phyloP scores from a whole-genome alignment of 176 grass and related monocot genomes.

The Eremochloa ophiuroides region DNA sequence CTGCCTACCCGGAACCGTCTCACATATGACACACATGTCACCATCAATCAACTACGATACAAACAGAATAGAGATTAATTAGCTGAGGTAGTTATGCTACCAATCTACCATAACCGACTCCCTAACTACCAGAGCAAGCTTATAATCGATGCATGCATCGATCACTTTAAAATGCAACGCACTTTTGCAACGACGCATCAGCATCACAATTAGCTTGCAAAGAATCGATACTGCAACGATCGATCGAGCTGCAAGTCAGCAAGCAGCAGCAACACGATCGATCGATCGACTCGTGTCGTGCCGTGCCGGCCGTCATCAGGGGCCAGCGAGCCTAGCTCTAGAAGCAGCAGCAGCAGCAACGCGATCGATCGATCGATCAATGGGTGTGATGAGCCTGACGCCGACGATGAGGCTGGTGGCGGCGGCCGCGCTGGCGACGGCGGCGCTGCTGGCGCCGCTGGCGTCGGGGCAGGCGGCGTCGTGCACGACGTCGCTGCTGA shows the following conservation, averaged over 20 bases:
- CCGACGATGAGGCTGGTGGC: not conserved
- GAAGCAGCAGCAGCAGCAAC: too few relatives aligned
- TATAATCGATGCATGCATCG: not conserved
- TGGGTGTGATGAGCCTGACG: not conserved
- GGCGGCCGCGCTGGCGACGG: not conserved
- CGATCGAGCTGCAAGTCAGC: not conserved
- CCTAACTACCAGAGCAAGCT: constrained; percentile 29
- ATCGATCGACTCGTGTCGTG: not conserved
- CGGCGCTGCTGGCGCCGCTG: not conserved
- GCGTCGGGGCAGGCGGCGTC: constrained; percentile 51
- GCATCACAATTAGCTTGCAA: not conserved
- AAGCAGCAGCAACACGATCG: too few relatives aligned
- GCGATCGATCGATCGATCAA: not conserved
- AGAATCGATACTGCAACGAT: not conserved
- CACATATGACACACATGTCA: too few relatives aligned
- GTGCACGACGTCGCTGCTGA: constrained; percentile 57
- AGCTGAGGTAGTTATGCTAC: constrained; percentile 40
- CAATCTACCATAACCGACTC: constrained; percentile 26
- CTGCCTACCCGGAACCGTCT: not conserved
- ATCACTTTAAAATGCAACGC: not conserved
- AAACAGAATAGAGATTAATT: not conserved
- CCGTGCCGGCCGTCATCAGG: too few relatives aligned
- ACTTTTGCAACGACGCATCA: not conserved
- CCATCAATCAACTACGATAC: not conserved
- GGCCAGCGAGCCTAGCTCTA: too few relatives aligned